These are phyloP conservation scores for Letharia columbiana DNA, from an alignment of 495 filamentous ascomycete species.

Conservation along the genomic window DNA sequence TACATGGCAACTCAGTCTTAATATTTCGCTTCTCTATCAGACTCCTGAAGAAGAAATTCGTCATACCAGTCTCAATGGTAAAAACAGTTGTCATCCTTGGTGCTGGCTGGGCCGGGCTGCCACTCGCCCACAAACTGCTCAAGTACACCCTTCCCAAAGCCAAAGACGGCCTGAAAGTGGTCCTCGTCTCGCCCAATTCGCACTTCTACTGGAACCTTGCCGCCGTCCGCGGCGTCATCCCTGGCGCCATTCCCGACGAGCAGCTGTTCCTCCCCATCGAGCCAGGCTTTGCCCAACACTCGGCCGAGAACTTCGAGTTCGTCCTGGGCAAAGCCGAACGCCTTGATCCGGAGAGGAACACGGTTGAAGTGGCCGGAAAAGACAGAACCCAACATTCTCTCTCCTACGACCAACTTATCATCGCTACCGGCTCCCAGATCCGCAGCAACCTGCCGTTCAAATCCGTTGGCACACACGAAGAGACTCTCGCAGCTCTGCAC, in stretches of 20 bases:
- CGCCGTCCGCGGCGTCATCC: conserved; percentile 40
- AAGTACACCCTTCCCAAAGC: conserved; percentile 33
- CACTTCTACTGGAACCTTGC: conserved; percentile 47
- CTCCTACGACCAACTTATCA: conserved; percentile 47
- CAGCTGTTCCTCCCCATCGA: conserved; percentile 44
- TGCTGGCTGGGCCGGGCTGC: conserved; percentile 50
- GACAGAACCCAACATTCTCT: conserved; percentile 28
- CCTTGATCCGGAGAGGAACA: conserved; percentile 40
- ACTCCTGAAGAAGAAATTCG: neutral
- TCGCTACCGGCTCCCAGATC: conserved; percentile 44
- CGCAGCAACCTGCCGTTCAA: conserved; percentile 45
- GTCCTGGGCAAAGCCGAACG: conserved; percentile 44
- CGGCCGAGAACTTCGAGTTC: conserved; percentile 43
- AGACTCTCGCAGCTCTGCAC: conserved; percentile 37
- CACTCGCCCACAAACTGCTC: conserved; percentile 51
- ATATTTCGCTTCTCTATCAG: neutral
- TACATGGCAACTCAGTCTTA: too few relatives aligned
- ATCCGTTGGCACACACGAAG: conserved; percentile 31
- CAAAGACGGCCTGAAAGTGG: conserved; percentile 35
- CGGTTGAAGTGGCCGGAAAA: conserved; percentile 31
- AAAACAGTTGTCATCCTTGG: conserved; percentile 56
- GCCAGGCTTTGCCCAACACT: conserved; percentile 44
- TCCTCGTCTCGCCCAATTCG: conserved; percentile 47
- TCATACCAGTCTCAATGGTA: conserved; percentile 11
- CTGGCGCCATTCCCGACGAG: conserved; percentile 33